Percentiles rank a stretch among this genome's conserved stretches.
These are phyloP conservation scores for Podochytrium sp. DNA, from an alignment of 192 early-diverging fungal species.

Conservation along the genomic window DNA sequence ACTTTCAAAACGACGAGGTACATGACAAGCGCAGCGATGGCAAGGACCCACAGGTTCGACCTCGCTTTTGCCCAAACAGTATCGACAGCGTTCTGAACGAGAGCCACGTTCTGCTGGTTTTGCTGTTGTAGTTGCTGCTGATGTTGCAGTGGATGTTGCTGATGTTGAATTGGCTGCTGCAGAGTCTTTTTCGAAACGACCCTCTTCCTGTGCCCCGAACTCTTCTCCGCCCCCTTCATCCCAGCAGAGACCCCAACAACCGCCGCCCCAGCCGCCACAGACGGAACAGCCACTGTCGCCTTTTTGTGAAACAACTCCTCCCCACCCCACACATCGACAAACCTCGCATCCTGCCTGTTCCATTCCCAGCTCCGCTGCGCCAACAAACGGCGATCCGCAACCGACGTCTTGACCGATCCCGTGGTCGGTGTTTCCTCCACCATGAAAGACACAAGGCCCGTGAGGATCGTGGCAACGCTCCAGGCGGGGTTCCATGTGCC, in stretches of 20 bases:
- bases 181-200: not conserved
- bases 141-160: not conserved
- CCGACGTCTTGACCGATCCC: conserved; percentile 84
- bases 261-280: not conserved
- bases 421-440: conserved; percentile 88
- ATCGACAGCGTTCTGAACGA: conserved; percentile 14
- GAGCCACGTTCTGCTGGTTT: not conserved
- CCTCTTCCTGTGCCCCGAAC: not conserved
- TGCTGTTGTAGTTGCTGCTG: not conserved
- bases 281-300: not conserved
- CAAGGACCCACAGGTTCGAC: conserved; percentile 39
- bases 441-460: conserved; percentile 96
- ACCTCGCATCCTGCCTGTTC: conserved; percentile 77
- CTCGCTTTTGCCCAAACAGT: conserved; percentile 28
- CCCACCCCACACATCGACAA: conserved; percentile 45
- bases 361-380: conserved; percentile 79
- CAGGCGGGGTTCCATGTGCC: conserved; percentile 94
- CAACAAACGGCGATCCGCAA: conserved; percentile 75
- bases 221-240: not conserved
- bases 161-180: conserved; percentile 18
- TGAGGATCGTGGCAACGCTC: conserved; percentile 96
- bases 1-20: conserved; percentile 53
- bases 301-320: not conserved
- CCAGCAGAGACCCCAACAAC: not conserved
- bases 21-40: conserved; percentile 37